Base-by-base conservation (phyloP, 441 rosid genomes). In the Daphne laureola region DNA sequence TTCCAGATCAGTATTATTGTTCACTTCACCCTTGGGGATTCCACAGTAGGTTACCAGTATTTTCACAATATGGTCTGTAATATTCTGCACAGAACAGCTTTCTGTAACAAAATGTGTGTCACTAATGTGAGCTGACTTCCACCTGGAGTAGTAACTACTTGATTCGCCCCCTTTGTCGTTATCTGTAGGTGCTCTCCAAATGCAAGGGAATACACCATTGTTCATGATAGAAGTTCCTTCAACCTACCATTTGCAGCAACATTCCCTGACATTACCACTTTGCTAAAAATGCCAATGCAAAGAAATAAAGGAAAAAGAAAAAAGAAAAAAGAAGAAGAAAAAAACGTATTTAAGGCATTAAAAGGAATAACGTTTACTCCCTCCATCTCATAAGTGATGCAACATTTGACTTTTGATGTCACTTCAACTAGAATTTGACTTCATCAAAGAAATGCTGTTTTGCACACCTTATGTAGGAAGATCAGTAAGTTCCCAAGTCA, bases 181-280 rank as follows among this genome's bases (percentile, higher is more conserved):
- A 70, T 93, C 97, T 9, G 89, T 87, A 14, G 93, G 95, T 65
- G 97, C 98, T 71, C 98, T 74, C 97, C 98, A 87, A 70, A 93
- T 80, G 77, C 90, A 87, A 47, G 98, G 97, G 45, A 78, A 61
- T 66, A 93, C 72, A 72, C 95, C 87, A 64, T 77, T 78, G 18
- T 59, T 80, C 84, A 90, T 68, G 25, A 93, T 72, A 51, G 75
- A 63, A 64, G 79, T 73, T 64, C 96, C 98, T 63, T 76, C 73
- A 59, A 83, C 78, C 98, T 93, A 67, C 57, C 50, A 73, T 55
- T 50, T 17, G 47, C 47, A 52, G 53, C 59, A 14, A 42, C 50
- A 21, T 41, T 43, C 14, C 14, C 26, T 11, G 26, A 23, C 41
- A 2, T 25, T 15, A 36, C 46, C 14, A 17, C 46, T 17, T 43